phyloP scores from a whole-genome alignment of 192 early-diverging fungal species.

The Obelidium mucronatum region DNA sequence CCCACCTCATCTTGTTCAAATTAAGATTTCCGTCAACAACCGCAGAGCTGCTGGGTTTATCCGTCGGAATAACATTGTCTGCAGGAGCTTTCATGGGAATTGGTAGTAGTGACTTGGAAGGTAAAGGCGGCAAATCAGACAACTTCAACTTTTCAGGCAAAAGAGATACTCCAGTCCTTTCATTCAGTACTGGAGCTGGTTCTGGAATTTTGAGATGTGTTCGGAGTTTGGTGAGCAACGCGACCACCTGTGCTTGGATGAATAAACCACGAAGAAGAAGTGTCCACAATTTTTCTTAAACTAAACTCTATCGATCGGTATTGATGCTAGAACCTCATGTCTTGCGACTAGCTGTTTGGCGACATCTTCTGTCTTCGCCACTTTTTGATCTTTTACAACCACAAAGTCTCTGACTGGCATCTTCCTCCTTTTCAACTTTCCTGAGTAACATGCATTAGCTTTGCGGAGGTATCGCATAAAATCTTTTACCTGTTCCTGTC shows the following conservation, averaged over 20 bases:
- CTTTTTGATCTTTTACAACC: background rate
- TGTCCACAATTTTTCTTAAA: no score
- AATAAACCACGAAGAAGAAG: no score
- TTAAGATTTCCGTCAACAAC: constrained; percentile 40
- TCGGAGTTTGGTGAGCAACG: background rate
- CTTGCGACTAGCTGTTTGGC: constrained; percentile 26
- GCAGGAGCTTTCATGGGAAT: constrained; percentile 2
- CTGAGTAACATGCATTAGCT: constrained; percentile 2
- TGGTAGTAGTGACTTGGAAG: background rate
- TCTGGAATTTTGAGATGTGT: background rate
- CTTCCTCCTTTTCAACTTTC: constrained; percentile 27
- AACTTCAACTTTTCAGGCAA: background rate
- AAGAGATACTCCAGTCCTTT: background rate
- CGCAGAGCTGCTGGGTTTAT: background rate
- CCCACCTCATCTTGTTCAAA: constrained; percentile 47
- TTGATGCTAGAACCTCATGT: constrained; percentile 33
- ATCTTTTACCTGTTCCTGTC: background rate
- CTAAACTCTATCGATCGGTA: no score
- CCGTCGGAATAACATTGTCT: no score
- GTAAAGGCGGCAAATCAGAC: background rate
- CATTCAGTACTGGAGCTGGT: background rate
- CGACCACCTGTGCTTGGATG: background rate
- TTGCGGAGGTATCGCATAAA: background rate
- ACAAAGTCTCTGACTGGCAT: constrained; percentile 43
- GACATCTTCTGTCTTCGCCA: constrained; percentile 1